These are phyloP conservation scores for Boletus speciosus DNA, from an alignment of 768 basidiomycete genomes.

Conservation along the genomic window DNA sequence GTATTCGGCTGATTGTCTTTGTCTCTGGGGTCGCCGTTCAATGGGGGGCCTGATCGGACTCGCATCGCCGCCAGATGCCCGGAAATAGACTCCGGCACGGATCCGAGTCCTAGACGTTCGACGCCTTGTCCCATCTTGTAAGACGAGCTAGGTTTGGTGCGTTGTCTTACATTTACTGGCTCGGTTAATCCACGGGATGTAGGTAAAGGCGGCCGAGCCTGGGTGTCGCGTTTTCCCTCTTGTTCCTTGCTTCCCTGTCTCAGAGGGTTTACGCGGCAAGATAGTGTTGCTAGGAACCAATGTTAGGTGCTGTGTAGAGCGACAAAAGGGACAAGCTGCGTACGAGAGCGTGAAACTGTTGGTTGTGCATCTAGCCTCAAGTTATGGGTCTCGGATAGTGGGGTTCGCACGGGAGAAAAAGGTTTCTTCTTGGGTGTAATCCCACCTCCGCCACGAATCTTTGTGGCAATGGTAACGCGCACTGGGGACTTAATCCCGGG, in stretches of 20 bases:
- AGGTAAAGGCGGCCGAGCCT: neutral
- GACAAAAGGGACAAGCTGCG: neutral
- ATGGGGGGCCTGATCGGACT: conserved; percentile 15
- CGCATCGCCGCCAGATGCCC: conserved; percentile 25
- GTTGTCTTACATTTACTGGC: conserved; percentile 4
- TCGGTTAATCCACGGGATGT: conserved; percentile 2
- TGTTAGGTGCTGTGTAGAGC: neutral
- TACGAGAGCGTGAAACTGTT: conserved; percentile 20
- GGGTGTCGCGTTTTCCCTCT: conserved; percentile 1
- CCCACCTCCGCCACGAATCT: conserved; percentile 19
- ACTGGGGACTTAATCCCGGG: conserved; percentile 20
- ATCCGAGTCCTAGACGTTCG: conserved; percentile 14
- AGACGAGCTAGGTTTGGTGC: conserved; percentile 13
- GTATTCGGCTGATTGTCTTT: neutral
- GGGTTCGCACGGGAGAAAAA: conserved; percentile 17
- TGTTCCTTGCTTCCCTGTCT: conserved; percentile 5
- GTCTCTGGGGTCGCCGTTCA: neutral
- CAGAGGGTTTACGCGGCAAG: conserved; percentile 13
- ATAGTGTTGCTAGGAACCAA: conserved; percentile 7
- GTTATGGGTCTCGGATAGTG: conserved; percentile 26
- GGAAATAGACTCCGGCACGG: conserved; percentile 27
- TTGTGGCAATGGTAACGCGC: conserved; percentile 14
- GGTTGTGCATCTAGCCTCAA: conserved; percentile 7
- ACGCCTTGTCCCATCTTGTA: conserved; percentile 8
- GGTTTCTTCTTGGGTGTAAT: conserved; percentile 25